A percentile compares a stretch with the other conserved stretches of the same genome.
Conservation (phyloP, 768 basidiomycete species). For the Rhodosporidiobolus odoratus region DNA sequence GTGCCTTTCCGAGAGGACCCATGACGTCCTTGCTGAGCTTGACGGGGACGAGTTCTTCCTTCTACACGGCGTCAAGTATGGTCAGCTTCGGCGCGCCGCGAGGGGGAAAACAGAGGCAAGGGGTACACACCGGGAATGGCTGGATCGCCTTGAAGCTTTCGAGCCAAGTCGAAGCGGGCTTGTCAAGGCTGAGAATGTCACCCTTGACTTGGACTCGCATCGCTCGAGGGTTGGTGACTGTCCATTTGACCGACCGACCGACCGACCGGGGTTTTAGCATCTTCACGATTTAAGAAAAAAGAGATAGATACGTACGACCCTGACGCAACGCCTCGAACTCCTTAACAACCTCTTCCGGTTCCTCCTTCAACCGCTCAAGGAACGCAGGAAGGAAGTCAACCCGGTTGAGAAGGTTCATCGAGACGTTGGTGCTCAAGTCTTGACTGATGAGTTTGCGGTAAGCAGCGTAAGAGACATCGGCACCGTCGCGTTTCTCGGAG, state of each 20-base stretch:
- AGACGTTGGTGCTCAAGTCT: constrained; percentile 49
- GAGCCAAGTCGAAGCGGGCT: constrained; percentile 69
- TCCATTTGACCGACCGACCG: too few species aligned
- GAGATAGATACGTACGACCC: constrained; percentile 53
- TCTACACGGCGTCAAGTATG: background rate
- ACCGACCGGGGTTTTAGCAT: background rate
- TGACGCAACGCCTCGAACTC: constrained; percentile 70
- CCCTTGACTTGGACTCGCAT: constrained; percentile 88
- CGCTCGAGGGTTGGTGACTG: constrained; percentile 76
- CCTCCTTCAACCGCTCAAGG: constrained; percentile 63
- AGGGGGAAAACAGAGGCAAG: background rate
- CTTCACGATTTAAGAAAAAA: background rate
- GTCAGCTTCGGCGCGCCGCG: background rate
- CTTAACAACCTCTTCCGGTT: constrained; percentile 64
- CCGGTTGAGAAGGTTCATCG: constrained; percentile 60
- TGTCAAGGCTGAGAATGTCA: constrained; percentile 62
- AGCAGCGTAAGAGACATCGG: constrained; percentile 67
- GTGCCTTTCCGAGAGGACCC: constrained; percentile 66
- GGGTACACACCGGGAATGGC: constrained; percentile 49
- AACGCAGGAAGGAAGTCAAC: constrained; percentile 74
- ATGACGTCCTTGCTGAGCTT: constrained; percentile 64
- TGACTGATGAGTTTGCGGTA: constrained; percentile 64
- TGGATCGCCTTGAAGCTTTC: constrained; percentile 65
- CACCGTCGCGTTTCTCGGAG: constrained; percentile 83
- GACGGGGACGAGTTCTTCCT: constrained; percentile 59